Conservation (phyloP, 1,284 basidiomycete genomes). For the Fistulinella staudtii region DNA sequence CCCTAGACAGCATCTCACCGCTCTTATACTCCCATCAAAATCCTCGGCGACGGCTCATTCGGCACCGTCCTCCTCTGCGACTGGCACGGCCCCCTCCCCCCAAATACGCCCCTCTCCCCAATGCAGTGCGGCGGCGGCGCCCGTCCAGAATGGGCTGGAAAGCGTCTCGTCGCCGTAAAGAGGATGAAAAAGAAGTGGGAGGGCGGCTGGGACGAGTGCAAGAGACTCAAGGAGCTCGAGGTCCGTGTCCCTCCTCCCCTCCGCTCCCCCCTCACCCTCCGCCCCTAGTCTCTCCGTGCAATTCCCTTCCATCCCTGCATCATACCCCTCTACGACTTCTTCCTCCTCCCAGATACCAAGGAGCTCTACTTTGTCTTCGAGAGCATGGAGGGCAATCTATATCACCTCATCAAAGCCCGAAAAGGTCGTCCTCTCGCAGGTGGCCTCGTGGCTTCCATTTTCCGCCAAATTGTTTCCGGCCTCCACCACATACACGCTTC, state of each 20-base stretch:
- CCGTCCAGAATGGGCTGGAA: slow-evolving; percentile 91
- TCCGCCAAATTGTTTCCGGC: slow-evolving; percentile 88
- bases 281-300: slow-evolving; percentile 77
- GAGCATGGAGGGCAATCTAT: slow-evolving; percentile 99
- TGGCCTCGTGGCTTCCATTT: slow-evolving; percentile 93
- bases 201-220: slow-evolving; percentile 96
- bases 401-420: slow-evolving; percentile 97
- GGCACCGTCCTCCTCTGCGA: slow-evolving; percentile 98
- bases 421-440: slow-evolving; percentile 92
- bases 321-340: slow-evolving; percentile 98
- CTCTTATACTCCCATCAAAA: slow-evolving; percentile 74
- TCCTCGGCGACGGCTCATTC: slow-evolving; percentile 94
- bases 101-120: slow-evolving; percentile 80
- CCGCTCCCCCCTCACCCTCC: slow-evolving; percentile 9
- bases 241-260: slow-evolving; percentile 44
- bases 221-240: slow-evolving; percentile 93
- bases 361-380: slow-evolving; percentile 99
- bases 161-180: slow-evolving; percentile 95
- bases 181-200: slow-evolving; percentile 98
- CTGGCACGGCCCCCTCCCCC: slow-evolving; percentile 94
- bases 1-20: slow-evolving; percentile 47
- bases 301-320: slow-evolving; percentile 97
- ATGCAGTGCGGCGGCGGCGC: slow-evolving; percentile 90
- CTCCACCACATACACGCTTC: slow-evolving; percentile 89
- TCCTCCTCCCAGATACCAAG: slow-evolving; percentile 87